Base-by-base conservation (phyloP, 2,329 filamentous ascomycete genomes). In the Fusarium buxicola region DNA sequence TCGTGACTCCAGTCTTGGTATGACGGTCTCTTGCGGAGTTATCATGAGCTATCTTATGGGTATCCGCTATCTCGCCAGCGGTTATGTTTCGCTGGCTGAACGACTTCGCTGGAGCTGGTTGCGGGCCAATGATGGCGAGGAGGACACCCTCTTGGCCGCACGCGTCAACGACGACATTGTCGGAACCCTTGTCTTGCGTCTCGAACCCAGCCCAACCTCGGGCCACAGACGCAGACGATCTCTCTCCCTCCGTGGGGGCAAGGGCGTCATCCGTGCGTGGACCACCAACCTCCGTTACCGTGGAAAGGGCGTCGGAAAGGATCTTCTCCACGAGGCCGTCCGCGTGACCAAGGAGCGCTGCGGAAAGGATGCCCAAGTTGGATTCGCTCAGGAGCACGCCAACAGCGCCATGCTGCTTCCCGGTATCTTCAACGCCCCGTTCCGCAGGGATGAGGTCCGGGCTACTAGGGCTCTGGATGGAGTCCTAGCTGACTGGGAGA, bases 251-350 rank as follows among this genome's bases (percentile, higher is more conserved):
- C 73, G 80, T 64, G 86, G 88, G 31, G 89, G 89, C 48, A 85
- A 84, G 60, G 91, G 89, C 8, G 80, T 92, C 43, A 89, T 97
- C 55, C 86, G 91, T 25, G 92, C 91, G 2, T 97, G 93, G 92
- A 94, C 92, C 2, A 91, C 92, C 2, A 83, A 83, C 72, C 77
- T 88, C 46, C 81, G 82, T 66, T 92, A 92, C 74, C 84, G 93
- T 24, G 81, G 85, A 28, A 86, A 86, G 61, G 92, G 92, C 0
- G 81, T 96, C 21, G 93, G 92, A 3, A 82, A 80, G 35, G 89
- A 88, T 28, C 77, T 97, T 69, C 80, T 97, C 43, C 85, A 89
- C 66, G 89, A 91, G 67, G 92, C 90, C 2, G 87, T 94, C 3
- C 82, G 82, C 54, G 74, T 89, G 51, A 89, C 90, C 58, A 84